Evolutionary conservation across 2,329 filamentous ascomycete species (phyloP), one percentile per base, ranked within the genome.

Genomic region (Fusarium brachygibbosum): DNA sequence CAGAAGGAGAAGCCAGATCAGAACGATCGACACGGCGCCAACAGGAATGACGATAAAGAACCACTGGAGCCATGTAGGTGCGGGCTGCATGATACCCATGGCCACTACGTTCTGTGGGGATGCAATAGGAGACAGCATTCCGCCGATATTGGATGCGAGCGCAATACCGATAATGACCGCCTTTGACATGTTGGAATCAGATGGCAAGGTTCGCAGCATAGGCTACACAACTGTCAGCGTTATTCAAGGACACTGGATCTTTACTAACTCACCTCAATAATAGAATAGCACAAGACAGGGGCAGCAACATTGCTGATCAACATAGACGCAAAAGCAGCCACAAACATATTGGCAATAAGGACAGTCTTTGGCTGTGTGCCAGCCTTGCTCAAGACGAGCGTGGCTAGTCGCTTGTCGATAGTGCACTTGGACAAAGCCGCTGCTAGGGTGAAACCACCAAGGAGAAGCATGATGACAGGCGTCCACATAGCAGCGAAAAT

Each of bases 401-500:
- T 98, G 3, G 96, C 96, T 82, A 99, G 94, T 76, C 96, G 91
- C 81, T 98, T 98, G 65, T 97, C 96, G 75, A 99, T 98, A 72
- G 94, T 96, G 80, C 97, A 97, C 79, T 99, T 99, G 49, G 94
- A 97, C 57, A 99, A 82, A 0, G 96, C 97, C 0, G 96, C 96
- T 12, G 96, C 96, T 55, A 99, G 91, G 3, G 96, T 97, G 76
- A 99, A 99, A 32, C 96, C 96, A 72, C 96, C 96, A 1, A 99
- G 89, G 23, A 99, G 85, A 17, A 99, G 88, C 96, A 99, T 98
- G 72, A 99, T 99, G 57, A 99, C 96, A 0, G 96, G 95, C 5
- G 95, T 98, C 96, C 96, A 99, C 96, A 99, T 99, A 28, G 96
- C 91, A 6, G 93, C 86, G 75, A 99, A 98, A 60, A 98, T 91